Evolutionary conservation across 306 rosid genomes (phyloP).

Genomic region (Canavalia gladiata): DNA sequence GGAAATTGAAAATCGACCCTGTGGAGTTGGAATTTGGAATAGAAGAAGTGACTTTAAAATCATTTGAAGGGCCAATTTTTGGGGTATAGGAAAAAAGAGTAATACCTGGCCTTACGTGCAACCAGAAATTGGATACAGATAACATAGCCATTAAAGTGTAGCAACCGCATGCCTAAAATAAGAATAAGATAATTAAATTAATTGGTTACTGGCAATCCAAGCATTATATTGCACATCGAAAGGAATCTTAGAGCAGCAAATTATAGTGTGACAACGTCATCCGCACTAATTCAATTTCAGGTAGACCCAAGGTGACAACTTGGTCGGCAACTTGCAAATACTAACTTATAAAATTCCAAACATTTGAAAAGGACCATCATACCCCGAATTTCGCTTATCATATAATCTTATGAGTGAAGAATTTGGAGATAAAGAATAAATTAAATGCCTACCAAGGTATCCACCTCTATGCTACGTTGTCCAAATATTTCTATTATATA

Average conservation of each 20-base stretch:
- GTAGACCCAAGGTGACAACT: constrained; percentile 50
- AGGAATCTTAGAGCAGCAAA: constrained; percentile 55
- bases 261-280: constrained; percentile 52
- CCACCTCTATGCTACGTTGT: background rate
- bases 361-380: background rate
- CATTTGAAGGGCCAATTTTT: constrained; percentile 40
- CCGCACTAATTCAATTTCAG: constrained; percentile 49
- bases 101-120: background rate
- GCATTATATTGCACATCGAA: constrained; percentile 26
- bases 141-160: constrained; percentile 26
- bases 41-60: constrained; percentile 38
- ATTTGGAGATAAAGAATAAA: background rate
- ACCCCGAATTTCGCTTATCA: constrained; percentile 7
- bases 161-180: constrained; percentile 10
- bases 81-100: background rate
- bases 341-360: constrained; percentile 1
- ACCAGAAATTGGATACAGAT: constrained; percentile 6
- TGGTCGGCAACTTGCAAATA: constrained; percentile 52
- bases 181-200: constrained; percentile 7
- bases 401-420: constrained; percentile 25
- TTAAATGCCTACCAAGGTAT: constrained; percentile 12
- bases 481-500: background rate
- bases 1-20: background rate
- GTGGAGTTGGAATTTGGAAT: constrained; percentile 27
- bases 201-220: background rate